phyloP scores from a whole-genome alignment of 2,329 filamentous ascomycete genomes.

The Cercospora nicotianae region DNA sequence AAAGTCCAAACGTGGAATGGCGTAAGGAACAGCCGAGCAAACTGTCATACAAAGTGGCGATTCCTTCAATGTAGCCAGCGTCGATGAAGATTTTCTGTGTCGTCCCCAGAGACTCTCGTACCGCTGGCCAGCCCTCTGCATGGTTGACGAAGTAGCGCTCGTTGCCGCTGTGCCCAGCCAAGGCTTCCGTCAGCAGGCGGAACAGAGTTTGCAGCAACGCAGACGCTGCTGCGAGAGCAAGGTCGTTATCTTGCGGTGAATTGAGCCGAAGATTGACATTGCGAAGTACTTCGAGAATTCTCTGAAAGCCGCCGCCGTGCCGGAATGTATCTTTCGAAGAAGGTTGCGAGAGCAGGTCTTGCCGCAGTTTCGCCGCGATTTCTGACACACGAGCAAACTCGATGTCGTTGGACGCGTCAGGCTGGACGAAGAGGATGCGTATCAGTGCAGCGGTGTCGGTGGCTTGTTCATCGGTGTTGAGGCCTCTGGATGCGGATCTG shows the following conservation, averaged over 20 bases:
- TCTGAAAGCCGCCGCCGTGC: slow-evolving; percentile 35
- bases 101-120: slow-evolving; percentile 71
- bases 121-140: slow-evolving; percentile 73
- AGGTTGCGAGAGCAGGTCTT: slow-evolving; percentile 22
- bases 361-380: slow-evolving; percentile 26
- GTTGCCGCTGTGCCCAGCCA: slow-evolving; percentile 82
- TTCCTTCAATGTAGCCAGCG: neutral
- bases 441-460: slow-evolving; percentile 31
- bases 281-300: slow-evolving; percentile 27
- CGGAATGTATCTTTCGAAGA: slow-evolving; percentile 35
- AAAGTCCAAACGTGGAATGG: neutral
- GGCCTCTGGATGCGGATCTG: slow-evolving; percentile 32
- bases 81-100: slow-evolving; percentile 8
- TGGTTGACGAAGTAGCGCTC: slow-evolving; percentile 78
- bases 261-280: slow-evolving; percentile 16
- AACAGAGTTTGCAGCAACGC: slow-evolving; percentile 20
- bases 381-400: slow-evolving; percentile 22
- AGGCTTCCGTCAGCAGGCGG: slow-evolving; percentile 66
- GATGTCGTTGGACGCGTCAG: slow-evolving; percentile 22
- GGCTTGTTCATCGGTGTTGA: slow-evolving; percentile 31
- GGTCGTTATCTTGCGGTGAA: slow-evolving; percentile 16
- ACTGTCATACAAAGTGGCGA: slow-evolving; percentile 17
- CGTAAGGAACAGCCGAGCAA: slow-evolving; percentile 22
- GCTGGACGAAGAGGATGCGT: slow-evolving; percentile 22
- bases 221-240: slow-evolving; percentile 1